Percentiles rank a stretch among this genome's conserved stretches.
Conservation (phyloP, 1,139 yeast species). For the Yamadazyma mexicana region DNA sequence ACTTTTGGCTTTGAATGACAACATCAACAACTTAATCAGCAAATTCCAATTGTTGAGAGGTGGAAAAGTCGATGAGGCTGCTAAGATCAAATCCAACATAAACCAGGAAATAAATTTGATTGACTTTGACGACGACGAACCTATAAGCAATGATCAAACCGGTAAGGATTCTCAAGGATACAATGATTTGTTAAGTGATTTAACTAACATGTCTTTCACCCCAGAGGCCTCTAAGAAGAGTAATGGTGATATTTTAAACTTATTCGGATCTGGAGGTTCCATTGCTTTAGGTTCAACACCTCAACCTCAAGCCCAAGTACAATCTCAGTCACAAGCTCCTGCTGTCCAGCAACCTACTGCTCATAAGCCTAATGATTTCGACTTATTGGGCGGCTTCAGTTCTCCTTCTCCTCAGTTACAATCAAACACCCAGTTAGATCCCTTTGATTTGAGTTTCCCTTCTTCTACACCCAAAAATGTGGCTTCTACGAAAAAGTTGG, state of each 20-base stretch:
- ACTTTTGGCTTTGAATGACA: conserved; percentile 71
- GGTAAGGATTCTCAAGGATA: conserved; percentile 49
- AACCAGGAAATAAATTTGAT: conserved; percentile 59
- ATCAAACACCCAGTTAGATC: conserved; percentile 47
- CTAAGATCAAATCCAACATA: conserved; percentile 47
- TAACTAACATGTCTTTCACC: conserved; percentile 58
- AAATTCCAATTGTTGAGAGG: conserved; percentile 66
- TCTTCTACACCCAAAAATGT: conserved; percentile 36
- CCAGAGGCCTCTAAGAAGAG: conserved; percentile 17
- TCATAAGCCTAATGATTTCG: conserved; percentile 21
- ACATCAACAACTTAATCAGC: conserved; percentile 65
- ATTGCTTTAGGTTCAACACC: conserved; percentile 34
- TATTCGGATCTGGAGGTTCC: conserved; percentile 50
- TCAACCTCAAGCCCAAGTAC: conserved; percentile 6
- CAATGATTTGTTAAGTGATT: conserved; percentile 70
- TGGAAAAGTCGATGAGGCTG: conserved; percentile 65
- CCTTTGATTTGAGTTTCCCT: conserved; percentile 52
- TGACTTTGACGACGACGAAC: conserved; percentile 70
- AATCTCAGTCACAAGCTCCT: conserved; percentile 7
- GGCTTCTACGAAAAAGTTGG: conserved; percentile 18
- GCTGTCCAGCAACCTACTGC: conserved; percentile 15
- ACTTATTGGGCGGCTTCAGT: conserved; percentile 46
- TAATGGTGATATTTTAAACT: conserved; percentile 36
- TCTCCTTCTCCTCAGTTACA: conserved; percentile 52
- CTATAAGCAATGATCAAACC: conserved; percentile 33